Percentiles rank a stretch among this genome's conserved stretches.
phyloP scores from a whole-genome alignment of 2,329 filamentous ascomycete species.

The Mariannaea sp. region DNA sequence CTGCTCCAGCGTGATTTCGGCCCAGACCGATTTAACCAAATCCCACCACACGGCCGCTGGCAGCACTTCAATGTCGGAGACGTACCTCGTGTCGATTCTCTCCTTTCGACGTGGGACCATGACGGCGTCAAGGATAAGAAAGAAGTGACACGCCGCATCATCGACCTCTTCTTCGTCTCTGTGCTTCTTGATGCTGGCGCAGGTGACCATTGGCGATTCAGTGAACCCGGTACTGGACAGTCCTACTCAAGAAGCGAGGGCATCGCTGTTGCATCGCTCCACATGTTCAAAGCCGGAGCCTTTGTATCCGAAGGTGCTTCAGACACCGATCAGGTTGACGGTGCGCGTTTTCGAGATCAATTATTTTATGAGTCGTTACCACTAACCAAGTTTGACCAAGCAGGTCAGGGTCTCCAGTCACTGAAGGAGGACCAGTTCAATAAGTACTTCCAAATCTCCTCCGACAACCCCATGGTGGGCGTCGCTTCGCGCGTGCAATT shows the following conservation, averaged over 20 bases:
- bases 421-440: conserved; percentile 43
- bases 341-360: conserved; percentile 29
- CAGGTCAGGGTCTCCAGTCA: conserved; percentile 42
- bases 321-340: conserved; percentile 40
- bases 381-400: not conserved
- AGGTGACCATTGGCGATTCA: conserved; percentile 54
- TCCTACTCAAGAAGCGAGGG: conserved; percentile 53
- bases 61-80: conserved; percentile 66
- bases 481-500: conserved; percentile 49
- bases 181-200: conserved; percentile 62
- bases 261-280: conserved; percentile 54
- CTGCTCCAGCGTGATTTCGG: conserved; percentile 57
- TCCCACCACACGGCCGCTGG: conserved; percentile 63
- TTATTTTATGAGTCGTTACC: not conserved
- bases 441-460: conserved; percentile 50
- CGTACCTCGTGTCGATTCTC: conserved; percentile 51
- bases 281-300: conserved; percentile 53
- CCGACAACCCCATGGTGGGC: conserved; percentile 52
- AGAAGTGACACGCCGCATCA: conserved; percentile 57
- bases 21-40: conserved; percentile 50
- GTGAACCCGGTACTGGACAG: conserved; percentile 44
- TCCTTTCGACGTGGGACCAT: conserved; percentile 52
- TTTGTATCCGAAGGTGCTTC: conserved; percentile 39
- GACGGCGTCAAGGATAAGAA: conserved; percentile 45
- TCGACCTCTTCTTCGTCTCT: conserved; percentile 66